Evolutionary conservation across 768 basidiomycete genomes (phyloP), one percentile per base, ranked within the genome.

Genomic region (Xerocomus brunneocitrinus): DNA sequence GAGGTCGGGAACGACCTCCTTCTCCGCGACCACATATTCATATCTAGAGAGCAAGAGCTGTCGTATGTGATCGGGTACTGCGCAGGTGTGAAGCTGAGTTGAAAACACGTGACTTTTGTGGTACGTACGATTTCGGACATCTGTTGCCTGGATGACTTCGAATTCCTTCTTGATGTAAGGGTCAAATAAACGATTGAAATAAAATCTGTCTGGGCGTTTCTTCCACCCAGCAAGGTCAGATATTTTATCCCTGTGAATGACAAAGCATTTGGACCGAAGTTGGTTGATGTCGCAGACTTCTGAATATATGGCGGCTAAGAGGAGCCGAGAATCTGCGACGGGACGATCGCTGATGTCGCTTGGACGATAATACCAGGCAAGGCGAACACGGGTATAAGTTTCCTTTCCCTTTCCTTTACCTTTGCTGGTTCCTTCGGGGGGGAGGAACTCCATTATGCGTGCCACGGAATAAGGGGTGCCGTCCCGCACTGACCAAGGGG

Each of bases 131-230:
- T 99, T 99, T 53, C 86, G 82, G 56, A 97, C 87, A 62, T 87
- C 89, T 38, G 81, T 80, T 30, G 91, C 82, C 55, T 88, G 85
- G 49, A 99, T 86, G 61, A 98, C 89, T 69, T 98, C 97, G 70
- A 95, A 98, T 73, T 98, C 95, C 70, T 91, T 90, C 76, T 95
- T 94, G 73, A 98, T 91, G 72, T 95, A 98, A 49, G 94, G 93
- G 75, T 98, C 95, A 67, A 95, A 99, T 28, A 98, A 79, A 63
- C 89, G 85, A 63, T 85, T 85, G 78, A 94, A 99, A 77, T 95
- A 97, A 78, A 99, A 99, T 59, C 91, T 83, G 71, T 99, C 95
- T 2, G 90, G 87, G 41, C 85, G 80, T 70, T 90, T 91, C 76
- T 94, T 98, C 92, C 92, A 98, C 6, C 85, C 87, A 65, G 89